These are phyloP conservation scores for Xylaria digitata DNA, from an alignment of 2,329 filamentous ascomycete species.

Conservation along the genomic window DNA sequence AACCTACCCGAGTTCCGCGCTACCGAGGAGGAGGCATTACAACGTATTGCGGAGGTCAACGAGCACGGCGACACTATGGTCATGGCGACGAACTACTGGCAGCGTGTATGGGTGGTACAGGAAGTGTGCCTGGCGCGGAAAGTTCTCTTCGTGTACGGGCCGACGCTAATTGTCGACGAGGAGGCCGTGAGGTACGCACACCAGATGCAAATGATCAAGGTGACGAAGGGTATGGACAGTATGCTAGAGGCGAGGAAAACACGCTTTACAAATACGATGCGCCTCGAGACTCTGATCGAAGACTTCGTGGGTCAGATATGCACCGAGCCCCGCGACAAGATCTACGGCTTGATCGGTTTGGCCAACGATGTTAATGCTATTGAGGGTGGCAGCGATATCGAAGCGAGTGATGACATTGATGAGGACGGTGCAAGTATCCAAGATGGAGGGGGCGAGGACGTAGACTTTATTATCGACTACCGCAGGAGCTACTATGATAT, in stretches of 20 bases:
- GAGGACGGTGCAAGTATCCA: neutral
- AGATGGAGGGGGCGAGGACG: neutral
- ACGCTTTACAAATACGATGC: constrained; percentile 15
- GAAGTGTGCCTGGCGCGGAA: constrained; percentile 21
- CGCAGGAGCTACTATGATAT: constrained; percentile 25
- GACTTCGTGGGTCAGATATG: constrained; percentile 20
- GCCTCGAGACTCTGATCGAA: constrained; percentile 27
- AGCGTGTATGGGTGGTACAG: constrained; percentile 26
- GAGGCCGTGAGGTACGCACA: neutral
- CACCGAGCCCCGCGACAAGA: constrained; percentile 21
- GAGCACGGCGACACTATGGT: constrained; percentile 11
- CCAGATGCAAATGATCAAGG: neutral
- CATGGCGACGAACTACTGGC: constrained; percentile 22
- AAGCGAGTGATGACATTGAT: neutral
- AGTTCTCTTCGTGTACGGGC: constrained; percentile 25
- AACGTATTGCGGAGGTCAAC: constrained; percentile 8
- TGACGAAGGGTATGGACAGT: constrained; percentile 1
- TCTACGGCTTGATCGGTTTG: constrained; percentile 23
- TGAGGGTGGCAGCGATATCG: neutral
- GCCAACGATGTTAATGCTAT: constrained; percentile 26
- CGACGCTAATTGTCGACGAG: constrained; percentile 10
- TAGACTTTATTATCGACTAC: constrained; percentile 26
- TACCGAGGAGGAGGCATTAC: constrained; percentile 17
- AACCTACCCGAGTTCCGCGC: neutral
- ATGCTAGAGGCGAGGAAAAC: constrained; percentile 7